Evolutionary conservation across 1,284 basidiomycete species (phyloP), one percentile per base, ranked within the genome.

Genomic region (Ustilago xerochloae): DNA sequence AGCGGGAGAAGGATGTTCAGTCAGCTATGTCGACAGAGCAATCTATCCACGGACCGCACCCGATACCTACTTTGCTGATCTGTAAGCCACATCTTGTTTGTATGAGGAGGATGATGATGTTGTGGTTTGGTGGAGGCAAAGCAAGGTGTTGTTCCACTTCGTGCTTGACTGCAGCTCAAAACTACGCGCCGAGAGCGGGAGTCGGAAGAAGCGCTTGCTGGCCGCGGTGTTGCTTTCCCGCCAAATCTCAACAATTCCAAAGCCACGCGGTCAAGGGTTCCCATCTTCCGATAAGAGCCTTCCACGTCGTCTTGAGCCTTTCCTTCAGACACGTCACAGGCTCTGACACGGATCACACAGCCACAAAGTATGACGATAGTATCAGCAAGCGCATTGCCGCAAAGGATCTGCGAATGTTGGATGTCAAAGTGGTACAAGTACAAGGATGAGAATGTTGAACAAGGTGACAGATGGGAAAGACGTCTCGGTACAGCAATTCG

Each of bases 11-110:
- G 16, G 28, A 30, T 18, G 24, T 3, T 16, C 6, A 24, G 29
- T 48, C 46, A 48, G n/a, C 28, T n/a, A 32, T 12, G 20, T 30
- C 26, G 10, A 41, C 5, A 3, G 10, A 5, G n/a, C n/a, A 4
- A 16, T 15, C 18, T 1, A 4, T 6, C 36, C 16, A 35, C 22
- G 1, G 69, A n/a, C n/a, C n/a, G n/a, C n/a, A n/a, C n/a, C n/a
- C 26, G 41, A 10, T 24, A 24, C 82, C 67, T 61, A 84, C 82
- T 84, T 49, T 84, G 82, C 63, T 84, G 82, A 65, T 84, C 82
- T 65, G 81, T 81, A 50, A 84, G 77, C 82, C 82, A 84, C 81
- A 84, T 83, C 29, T 29, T 63, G 55, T 36, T 36, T 9, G 26
- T 46, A 8, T 32, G 46, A 8, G 32, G n/a, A 24, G 30, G 13